These are phyloP conservation scores for Striga asiatica DNA, from an alignment of 257 asterid genomes.

Conservation along the genomic window DNA sequence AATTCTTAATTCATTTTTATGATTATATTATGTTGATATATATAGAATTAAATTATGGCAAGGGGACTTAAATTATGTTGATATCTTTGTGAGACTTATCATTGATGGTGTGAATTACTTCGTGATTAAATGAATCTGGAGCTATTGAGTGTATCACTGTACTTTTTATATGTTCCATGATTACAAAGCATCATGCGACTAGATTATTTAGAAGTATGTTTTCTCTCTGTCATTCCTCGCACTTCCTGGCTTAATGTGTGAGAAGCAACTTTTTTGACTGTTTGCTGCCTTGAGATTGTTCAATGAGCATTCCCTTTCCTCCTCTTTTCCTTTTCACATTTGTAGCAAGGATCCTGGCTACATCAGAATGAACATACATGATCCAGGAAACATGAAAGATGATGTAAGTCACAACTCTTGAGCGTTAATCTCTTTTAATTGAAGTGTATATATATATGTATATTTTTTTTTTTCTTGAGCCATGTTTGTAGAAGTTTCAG, in stretches of 20 bases:
- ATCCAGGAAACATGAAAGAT: constrained; percentile 62
- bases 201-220: not conserved
- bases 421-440: not conserved
- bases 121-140: too few species aligned
- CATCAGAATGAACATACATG: constrained; percentile 51
- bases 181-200: too few species aligned
- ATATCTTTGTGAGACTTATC: too few species aligned
- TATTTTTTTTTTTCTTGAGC: not conserved
- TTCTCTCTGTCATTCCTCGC: not conserved
- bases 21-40: too few species aligned
- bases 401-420: constrained; percentile 46
- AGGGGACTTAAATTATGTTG: too few species aligned
- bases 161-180: too few species aligned
- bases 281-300: constrained; percentile 5
- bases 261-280: not conserved
- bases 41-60: too few species aligned
- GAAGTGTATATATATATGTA: not conserved
- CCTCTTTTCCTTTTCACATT: constrained; percentile 7
- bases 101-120: too few species aligned
- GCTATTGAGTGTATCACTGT: too few species aligned
- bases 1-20: too few species aligned
- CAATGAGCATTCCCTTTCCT: constrained; percentile 9
- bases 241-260: not conserved
- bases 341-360: constrained; percentile 97
- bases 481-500: not conserved